A percentile compares a stretch with the other conserved stretches of the same genome.
Conservation (phyloP, 2,329 filamentous ascomycete genomes). For the Colletotrichum melonis region DNA sequence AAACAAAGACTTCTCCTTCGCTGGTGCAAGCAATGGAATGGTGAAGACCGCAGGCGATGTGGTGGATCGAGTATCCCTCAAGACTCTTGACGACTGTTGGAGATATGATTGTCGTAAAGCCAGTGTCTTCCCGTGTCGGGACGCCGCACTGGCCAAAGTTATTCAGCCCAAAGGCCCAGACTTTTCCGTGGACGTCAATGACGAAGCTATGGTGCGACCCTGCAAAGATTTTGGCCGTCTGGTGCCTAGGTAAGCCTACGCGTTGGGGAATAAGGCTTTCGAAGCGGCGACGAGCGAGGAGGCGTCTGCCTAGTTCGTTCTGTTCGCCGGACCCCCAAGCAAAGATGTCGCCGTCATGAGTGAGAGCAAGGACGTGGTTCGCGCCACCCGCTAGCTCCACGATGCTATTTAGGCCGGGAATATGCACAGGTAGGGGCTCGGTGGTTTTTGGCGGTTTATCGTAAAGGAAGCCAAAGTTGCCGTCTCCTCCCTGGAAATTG, state of each 20-base stretch:
- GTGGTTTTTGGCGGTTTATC: slow-evolving; percentile 52
- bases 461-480: slow-evolving; percentile 60
- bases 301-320: slow-evolving; percentile 50
- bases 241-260: slow-evolving; percentile 41
- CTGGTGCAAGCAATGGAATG: slow-evolving; percentile 66
- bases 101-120: slow-evolving; percentile 56
- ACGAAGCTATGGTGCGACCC: slow-evolving; percentile 78
- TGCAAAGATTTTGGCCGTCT: slow-evolving; percentile 55
- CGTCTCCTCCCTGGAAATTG: slow-evolving; percentile 48
- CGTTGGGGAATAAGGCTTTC: slow-evolving; percentile 58
- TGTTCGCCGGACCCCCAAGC: slow-evolving; percentile 70
- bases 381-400: slow-evolving; percentile 64
- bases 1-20: slow-evolving; percentile 55
- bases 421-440: slow-evolving; percentile 52
- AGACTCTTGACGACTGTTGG: slow-evolving; percentile 67
- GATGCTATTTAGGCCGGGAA: slow-evolving; percentile 64
- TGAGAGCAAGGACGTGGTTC: slow-evolving; percentile 67
- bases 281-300: slow-evolving; percentile 60
- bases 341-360: slow-evolving; percentile 61
- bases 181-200: slow-evolving; percentile 70
- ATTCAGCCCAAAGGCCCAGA: slow-evolving; percentile 78
- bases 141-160: slow-evolving; percentile 77
- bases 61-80: slow-evolving; percentile 62
- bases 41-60: slow-evolving; percentile 73
- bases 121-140: slow-evolving; percentile 36